These are phyloP conservation scores for Helianthus annuus DNA, from an alignment of 129 eudicot species.

Conservation along the genomic window DNA sequence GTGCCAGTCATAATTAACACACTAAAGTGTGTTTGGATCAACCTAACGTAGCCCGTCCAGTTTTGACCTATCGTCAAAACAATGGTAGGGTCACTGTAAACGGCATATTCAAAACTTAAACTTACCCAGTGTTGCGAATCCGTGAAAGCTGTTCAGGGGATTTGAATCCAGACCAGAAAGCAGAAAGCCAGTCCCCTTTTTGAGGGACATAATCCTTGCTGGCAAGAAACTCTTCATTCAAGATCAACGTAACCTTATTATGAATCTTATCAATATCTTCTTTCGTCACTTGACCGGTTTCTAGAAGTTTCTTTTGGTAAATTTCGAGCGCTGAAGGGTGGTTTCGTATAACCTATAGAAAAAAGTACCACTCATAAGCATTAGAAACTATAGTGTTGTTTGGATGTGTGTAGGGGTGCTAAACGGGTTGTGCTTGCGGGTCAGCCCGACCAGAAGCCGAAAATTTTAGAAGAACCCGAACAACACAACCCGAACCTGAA, in stretches of 20 bases:
- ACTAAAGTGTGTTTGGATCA: neutral
- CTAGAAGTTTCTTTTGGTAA: slow-evolving; percentile 74
- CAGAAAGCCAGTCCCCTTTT: slow-evolving; percentile 95
- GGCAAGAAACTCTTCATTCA: slow-evolving; percentile 83
- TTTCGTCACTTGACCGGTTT: slow-evolving; percentile 69
- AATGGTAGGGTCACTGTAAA: neutral
- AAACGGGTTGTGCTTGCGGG: no score
- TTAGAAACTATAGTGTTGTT: neutral
- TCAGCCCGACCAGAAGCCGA: no score
- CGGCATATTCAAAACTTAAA: slow-evolving; percentile 32
- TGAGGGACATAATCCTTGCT: slow-evolving; percentile 85
- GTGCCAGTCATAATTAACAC: neutral
- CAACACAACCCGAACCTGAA: no score
- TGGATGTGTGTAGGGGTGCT: neutral
- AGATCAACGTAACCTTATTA: slow-evolving; percentile 65
- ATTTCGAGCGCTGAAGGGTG: slow-evolving; percentile 86
- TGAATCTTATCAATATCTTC: slow-evolving; percentile 75
- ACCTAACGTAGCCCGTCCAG: neutral
- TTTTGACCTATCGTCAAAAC: neutral
- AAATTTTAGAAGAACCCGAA: no score
- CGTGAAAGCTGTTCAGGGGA: slow-evolving; percentile 95
- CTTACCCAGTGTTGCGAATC: slow-evolving; percentile 93
- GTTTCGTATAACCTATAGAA: slow-evolving; percentile 63
- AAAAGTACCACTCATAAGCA: slow-evolving; percentile 11
- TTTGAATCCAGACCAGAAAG: slow-evolving; percentile 90